These are phyloP conservation scores for Sugiyamaella qingdaonensis DNA, from an alignment of 805 yeast species.

Conservation along the genomic window DNA sequence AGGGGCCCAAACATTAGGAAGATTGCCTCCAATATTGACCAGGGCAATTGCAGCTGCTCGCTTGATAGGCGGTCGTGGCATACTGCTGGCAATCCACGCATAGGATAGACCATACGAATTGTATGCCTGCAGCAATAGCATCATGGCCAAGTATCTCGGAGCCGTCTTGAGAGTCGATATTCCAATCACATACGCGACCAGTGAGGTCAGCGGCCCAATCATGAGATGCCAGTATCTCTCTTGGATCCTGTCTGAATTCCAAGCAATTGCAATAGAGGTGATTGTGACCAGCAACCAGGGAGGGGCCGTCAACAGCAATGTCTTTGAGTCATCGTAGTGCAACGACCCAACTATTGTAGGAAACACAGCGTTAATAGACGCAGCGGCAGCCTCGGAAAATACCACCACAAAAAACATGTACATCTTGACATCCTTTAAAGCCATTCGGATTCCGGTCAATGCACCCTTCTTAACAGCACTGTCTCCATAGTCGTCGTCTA, in stretches of 20 bases:
- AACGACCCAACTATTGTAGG: constrained; percentile 58
- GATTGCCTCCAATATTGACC: constrained; percentile 40
- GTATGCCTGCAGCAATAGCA: constrained; percentile 53
- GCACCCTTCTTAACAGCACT: constrained; percentile 6
- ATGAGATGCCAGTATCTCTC: constrained; percentile 51
- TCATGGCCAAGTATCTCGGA: constrained; percentile 57
- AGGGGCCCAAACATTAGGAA: constrained; percentile 27
- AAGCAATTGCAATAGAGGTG: constrained; percentile 49
- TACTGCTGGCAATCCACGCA: constrained; percentile 10
- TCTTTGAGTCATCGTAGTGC: constrained; percentile 45
- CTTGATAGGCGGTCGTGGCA: constrained; percentile 56
- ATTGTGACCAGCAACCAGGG: constrained; percentile 52
- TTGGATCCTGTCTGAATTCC: constrained; percentile 53
- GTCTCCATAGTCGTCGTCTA: constrained; percentile 32
- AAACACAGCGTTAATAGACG: constrained; percentile 59
- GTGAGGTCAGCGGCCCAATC: constrained; percentile 40
- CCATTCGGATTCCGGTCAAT: constrained; percentile 12
- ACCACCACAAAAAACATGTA: constrained; percentile 18
- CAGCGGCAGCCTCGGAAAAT: constrained; percentile 49
- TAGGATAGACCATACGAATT: constrained; percentile 12
- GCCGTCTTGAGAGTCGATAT: constrained; percentile 45
- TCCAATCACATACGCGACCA: constrained; percentile 24
- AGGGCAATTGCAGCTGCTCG: constrained; percentile 52
- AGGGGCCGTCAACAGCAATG: constrained; percentile 56
- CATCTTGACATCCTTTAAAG: constrained; percentile 25